Evolutionary conservation across 768 basidiomycete species (phyloP), one percentile per base, ranked within the genome.

Genomic region (Lactarius tabidus): DNA sequence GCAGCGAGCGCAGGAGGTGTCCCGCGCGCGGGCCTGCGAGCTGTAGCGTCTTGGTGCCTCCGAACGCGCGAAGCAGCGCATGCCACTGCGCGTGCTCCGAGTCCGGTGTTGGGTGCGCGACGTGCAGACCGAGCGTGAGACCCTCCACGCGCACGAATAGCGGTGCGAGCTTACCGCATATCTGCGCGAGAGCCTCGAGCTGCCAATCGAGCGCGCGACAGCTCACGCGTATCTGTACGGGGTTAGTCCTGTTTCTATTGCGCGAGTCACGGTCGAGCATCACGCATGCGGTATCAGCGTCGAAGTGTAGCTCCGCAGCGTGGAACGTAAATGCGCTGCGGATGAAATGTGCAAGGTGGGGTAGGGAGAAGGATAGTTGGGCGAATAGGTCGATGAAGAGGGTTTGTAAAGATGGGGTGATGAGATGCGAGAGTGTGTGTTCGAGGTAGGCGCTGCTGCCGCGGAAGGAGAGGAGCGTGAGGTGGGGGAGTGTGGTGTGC

Each of bases 351-450:
- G 6, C n/a, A 5, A 56, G 29, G 26, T 6, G 48, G 8, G 61
- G 43, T n/a, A 57, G 23, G n/a, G 23, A 6, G 54, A 62, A 62
- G 3, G 61, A 35, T 31, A 57, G 61, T 10, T 62, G 61, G 28
- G 43, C 35, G 61, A 62, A 62, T 23, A 62, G 56, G 23, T 55
- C 55, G 41, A 62, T 2, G 54, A 56, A 56, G 31, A 57, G 23
- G 8, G 31, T 55, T 9, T 23, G 38, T 3, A 62, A 41, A 17
- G 2, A 0, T 6, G 61, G 61, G 1, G 55, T 26, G 31, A n/a
- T 10, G 31, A 62, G 28, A 17, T n/a, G 43, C 2, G 54, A n/a
- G 6, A 62, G 31, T 18, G 56, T 6, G 54, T 15, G 28, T 33
- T 62, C 54, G 14, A 62, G 43, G 5, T 56, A 62, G 3, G 54